Evolutionary conservation across 345 rosid species (phyloP).

Genomic region (Acer campestre): DNA sequence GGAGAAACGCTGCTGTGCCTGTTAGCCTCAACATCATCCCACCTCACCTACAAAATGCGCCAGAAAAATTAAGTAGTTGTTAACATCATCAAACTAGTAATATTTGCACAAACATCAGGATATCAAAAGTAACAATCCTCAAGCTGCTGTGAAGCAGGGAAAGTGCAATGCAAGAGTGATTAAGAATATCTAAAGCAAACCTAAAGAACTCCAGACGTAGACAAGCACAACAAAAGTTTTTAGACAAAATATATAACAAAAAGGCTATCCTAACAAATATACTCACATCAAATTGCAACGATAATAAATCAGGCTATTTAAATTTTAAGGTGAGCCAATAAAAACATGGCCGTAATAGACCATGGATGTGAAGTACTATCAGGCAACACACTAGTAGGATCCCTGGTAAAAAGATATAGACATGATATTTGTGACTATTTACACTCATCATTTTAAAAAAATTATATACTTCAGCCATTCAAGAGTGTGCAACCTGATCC

Average conservation of each 20-base stretch:
- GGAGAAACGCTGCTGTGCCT: slow-evolving; percentile 86
- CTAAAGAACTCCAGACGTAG: background rate
- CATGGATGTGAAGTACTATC: too few relatives aligned
- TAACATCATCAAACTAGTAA: background rate
- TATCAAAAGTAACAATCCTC: slow-evolving; percentile 1
- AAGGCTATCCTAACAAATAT: background rate
- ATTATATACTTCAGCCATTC: background rate
- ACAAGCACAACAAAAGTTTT: background rate
- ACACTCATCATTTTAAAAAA: too few relatives aligned
- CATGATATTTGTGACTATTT: background rate
- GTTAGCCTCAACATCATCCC: slow-evolving; percentile 73
- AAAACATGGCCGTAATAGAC: background rate
- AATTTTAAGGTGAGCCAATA: background rate
- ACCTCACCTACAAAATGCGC: slow-evolving; percentile 62
- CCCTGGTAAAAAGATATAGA: too few relatives aligned
- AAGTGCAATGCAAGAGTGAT: background rate
- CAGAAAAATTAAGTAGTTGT: background rate
- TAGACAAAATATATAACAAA: background rate
- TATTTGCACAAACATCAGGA: background rate
- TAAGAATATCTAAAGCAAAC: slow-evolving; percentile 9
- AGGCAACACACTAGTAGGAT: background rate
- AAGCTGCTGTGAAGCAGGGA: background rate
- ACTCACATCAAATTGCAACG: background rate
- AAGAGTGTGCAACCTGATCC: background rate
- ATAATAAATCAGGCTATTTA: background rate